Conservation (phyloP, 2,329 filamentous ascomycete species). For the Hypoxylon sp. region DNA sequence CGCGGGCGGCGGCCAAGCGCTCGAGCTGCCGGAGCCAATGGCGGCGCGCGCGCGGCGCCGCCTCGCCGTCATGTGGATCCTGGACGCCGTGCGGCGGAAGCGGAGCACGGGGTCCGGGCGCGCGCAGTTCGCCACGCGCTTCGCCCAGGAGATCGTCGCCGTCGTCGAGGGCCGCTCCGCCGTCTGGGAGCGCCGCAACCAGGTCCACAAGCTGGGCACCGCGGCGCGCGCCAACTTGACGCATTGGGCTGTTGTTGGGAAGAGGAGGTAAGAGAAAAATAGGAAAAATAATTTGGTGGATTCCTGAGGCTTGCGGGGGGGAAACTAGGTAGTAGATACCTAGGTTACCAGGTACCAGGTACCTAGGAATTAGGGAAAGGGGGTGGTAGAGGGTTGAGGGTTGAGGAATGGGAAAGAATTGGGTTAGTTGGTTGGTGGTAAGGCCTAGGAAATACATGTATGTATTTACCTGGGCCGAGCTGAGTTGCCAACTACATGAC, state of each 20-base stretch:
- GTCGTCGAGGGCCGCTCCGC: conserved; percentile 88
- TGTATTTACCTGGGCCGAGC: not conserved
- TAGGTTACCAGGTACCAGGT: no score
- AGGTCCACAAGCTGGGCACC: conserved; percentile 85
- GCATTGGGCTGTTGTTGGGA: conserved; percentile 52
- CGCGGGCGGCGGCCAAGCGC: conserved; percentile 86
- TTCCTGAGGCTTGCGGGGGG: not conserved
- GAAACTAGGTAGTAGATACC: no score
- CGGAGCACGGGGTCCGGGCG: conserved; percentile 79
- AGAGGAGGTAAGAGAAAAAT: conserved; percentile 50
- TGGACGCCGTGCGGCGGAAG: conserved; percentile 85
- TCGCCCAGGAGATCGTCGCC: conserved; percentile 88
- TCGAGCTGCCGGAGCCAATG: conserved; percentile 87
- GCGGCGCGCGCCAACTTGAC: conserved; percentile 80
- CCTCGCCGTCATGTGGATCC: conserved; percentile 88
- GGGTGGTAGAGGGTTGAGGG: not conserved
- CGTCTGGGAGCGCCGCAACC: conserved; percentile 86
- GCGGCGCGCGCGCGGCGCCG: conserved; percentile 81
- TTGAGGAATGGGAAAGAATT: not conserved
- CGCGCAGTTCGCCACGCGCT: conserved; percentile 79
- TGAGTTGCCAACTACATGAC: not conserved
- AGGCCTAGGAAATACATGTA: no score
- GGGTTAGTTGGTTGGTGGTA: not conserved
- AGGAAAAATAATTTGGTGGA: no score
- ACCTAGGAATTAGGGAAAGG: no score